Evolutionary conservation across 2,329 filamentous ascomycete species (phyloP).

Genomic region (Claviceps spartinae): DNA sequence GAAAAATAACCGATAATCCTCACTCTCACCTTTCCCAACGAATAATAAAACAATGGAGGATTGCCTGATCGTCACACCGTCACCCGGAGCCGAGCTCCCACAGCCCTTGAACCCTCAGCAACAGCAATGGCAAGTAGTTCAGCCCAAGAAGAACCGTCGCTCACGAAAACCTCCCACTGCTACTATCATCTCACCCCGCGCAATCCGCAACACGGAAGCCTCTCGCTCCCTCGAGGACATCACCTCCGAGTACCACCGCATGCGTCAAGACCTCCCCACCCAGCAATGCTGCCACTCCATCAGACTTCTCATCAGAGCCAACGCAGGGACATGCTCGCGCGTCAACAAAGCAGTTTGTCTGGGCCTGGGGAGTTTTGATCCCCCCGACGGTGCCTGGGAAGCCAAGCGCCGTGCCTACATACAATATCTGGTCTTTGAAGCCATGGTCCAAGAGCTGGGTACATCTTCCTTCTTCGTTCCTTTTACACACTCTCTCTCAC

Average conservation of each 20-base stretch:
- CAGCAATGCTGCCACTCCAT: conserved; percentile 19
- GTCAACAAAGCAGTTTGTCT: conserved; percentile 36
- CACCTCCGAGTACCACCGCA: conserved; percentile 15
- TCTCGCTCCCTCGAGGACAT: conserved; percentile 15
- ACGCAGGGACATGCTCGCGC: conserved; percentile 8
- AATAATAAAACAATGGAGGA: not conserved
- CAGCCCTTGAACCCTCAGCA: not conserved
- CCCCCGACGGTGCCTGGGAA: conserved; percentile 31
- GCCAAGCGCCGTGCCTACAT: conserved; percentile 32
- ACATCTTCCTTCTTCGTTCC: conserved; percentile 1
- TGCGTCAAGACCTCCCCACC: conserved; percentile 16
- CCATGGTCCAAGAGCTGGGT: conserved; percentile 32
- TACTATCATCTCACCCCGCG: conserved; percentile 3
- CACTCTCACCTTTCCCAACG: too few species aligned
- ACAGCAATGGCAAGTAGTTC: conserved; percentile 15
- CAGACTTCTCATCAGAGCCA: conserved; percentile 17
- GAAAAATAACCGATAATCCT: not conserved
- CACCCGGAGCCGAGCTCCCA: not conserved
- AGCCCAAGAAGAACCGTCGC: conserved; percentile 8
- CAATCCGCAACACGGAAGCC: conserved; percentile 1
- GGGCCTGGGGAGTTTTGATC: conserved; percentile 42
- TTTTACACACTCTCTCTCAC: not conserved
- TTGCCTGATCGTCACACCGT: not conserved
- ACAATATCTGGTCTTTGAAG: conserved; percentile 39
- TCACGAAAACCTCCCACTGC: conserved; percentile 3